Evolutionary conservation across 2,329 filamentous ascomycete species (phyloP), one percentile per base, ranked within the genome.

Genomic region (Neonectria faginata): DNA sequence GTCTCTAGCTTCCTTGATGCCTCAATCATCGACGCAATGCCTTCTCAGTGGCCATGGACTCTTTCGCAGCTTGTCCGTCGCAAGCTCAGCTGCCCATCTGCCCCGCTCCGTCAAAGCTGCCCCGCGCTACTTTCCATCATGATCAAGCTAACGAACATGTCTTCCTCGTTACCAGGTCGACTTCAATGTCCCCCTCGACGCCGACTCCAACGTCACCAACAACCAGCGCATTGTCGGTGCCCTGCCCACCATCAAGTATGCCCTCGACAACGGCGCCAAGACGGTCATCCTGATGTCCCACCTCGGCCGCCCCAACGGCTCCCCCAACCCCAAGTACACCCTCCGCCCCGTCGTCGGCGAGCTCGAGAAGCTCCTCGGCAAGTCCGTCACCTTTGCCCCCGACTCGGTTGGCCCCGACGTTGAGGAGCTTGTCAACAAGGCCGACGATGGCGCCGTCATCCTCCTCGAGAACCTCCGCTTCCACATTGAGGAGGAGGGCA

Each of bases 171-270:
- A 58, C 56, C 76, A 97, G 94, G 95, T 99, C 81, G 96, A 99
- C 89, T 99, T 99, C 91, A 99, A 99, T 84, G 97, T 99, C 62
- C 96, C 96, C 70, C 93, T 99, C 78, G 94, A 99, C 79, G 88
- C 86, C 73, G 86, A 96, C 79, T 97, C 94, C 85, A 94, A 97
- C 62, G 89, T 99, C 81, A 98, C 96, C 81, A 99, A 99, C 89
- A 93, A 91, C 84, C 96, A 99, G 86, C 94, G 96, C 82, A 99
- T 99, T 78, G 94, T 93, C 77, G 97, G 96, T 78, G 96, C 96
- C 76, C 84, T 97, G 70, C 94, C 94, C 76, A 97, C 94, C 76
- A 97, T 97, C 87, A 97, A 97, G 85, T 91, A 97, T 82, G 94
- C 94, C 78, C 85, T 96, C 76, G 92, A 97, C 73, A 84, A 97